Evolutionary conservation across 257 asterid genomes (phyloP).

Genomic region (Plectranthus barbatus): DNA sequence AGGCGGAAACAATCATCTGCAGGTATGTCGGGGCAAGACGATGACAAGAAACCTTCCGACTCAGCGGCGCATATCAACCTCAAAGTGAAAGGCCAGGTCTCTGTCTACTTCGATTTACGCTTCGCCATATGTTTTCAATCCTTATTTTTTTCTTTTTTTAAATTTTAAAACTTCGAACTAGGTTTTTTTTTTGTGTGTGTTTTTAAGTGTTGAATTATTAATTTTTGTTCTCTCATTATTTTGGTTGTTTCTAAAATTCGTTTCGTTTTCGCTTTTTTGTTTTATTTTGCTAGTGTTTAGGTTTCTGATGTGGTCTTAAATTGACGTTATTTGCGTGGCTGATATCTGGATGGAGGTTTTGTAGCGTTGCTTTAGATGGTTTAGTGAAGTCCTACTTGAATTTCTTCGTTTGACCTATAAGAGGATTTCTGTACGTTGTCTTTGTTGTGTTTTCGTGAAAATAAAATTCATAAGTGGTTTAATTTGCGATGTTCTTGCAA

Average conservation of each 20-base stretch:
- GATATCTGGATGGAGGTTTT: neutral
- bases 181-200: neutral
- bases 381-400: neutral
- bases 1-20: neutral
- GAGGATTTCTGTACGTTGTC: neutral
- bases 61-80: slow-evolving; percentile 27
- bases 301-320: neutral
- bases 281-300: neutral
- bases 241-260: neutral
- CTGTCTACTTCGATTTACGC: neutral
- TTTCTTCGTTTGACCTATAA: neutral
- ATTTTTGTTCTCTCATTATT: neutral
- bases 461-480: neutral
- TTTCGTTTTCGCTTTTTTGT: neutral
- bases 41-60: slow-evolving; percentile 37
- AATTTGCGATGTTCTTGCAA: neutral
- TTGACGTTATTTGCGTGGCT: no score
- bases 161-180: no score
- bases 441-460: neutral
- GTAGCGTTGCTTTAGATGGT: neutral
- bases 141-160: no score
- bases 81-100: slow-evolving; percentile 41
- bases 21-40: slow-evolving; percentile 30
- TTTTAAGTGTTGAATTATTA: neutral
- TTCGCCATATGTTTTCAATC: no score